Conservation (phyloP, 1,284 basidiomycete species). For the Paramarasmius palmivorus region DNA sequence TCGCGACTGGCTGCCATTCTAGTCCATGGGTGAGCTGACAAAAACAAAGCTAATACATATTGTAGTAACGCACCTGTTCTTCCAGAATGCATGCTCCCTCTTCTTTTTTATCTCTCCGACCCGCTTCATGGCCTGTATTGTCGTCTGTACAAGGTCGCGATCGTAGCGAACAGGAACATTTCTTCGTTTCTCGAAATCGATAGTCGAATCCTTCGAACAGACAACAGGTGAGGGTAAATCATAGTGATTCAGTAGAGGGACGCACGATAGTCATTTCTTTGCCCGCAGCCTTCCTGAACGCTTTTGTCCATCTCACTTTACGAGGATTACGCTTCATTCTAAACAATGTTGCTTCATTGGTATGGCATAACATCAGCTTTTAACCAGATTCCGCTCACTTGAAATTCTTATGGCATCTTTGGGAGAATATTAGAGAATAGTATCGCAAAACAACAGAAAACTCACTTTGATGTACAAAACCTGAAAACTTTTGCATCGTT, state of each 20-base stretch:
- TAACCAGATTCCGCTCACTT: conserved; percentile 55
- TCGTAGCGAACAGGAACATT: conserved; percentile 98
- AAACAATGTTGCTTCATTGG: conserved; percentile 11
- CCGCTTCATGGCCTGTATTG: conserved; percentile 97
- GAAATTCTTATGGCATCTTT: conserved; percentile 96
- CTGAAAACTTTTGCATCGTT: conserved; percentile 97
- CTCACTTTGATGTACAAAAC: conserved; percentile 95
- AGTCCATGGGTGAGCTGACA: conserved; percentile 11
- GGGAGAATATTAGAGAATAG: conserved; percentile 12
- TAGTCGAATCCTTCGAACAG: conserved; percentile 83
- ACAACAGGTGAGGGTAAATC: neutral
- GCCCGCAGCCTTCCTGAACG: conserved; percentile 97
- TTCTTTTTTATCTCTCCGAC: conserved; percentile 90
- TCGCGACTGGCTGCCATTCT: conserved; percentile 83
- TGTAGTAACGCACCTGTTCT: conserved; percentile 67
- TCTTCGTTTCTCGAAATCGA: conserved; percentile 99
- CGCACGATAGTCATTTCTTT: conserved; percentile 99
- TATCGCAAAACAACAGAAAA: conserved; percentile 12
- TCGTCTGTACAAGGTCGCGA: conserved; percentile 90
- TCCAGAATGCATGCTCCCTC: conserved; percentile 97
- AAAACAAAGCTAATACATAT: neutral
- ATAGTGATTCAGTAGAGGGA: conserved; percentile 13
- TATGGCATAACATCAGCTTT: neutral
- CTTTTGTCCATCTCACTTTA: conserved; percentile 99
- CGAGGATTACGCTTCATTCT: conserved; percentile 99